Evolutionary conservation across 139 green algal genomes (phyloP).

Genomic region (Closterium sp.): DNA sequence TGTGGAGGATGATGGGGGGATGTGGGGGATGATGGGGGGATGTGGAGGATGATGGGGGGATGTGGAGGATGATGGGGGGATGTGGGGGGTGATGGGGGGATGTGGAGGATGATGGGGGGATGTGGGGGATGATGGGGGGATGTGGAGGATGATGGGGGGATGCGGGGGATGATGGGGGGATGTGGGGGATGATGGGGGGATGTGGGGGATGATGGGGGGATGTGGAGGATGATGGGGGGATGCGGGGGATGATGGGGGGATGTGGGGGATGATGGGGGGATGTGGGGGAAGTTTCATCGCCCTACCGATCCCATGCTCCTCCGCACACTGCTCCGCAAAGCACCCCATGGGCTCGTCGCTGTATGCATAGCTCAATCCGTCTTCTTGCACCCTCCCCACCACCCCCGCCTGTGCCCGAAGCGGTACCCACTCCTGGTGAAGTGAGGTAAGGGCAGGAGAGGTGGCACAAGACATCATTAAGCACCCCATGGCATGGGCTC

Average conservation of each 20-base stretch:
- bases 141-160: too few species aligned
- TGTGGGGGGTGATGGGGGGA: background rate
- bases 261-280: background rate
- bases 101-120: background rate
- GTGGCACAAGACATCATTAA: too few species aligned
- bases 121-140: too few species aligned
- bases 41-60: too few species aligned
- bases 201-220: too few species aligned
- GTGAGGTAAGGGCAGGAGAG: too few species aligned
- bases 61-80: background rate
- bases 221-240: too few species aligned
- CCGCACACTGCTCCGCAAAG: constrained; percentile 72
- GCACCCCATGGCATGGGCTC: too few species aligned
- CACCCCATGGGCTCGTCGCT: constrained; percentile 80
- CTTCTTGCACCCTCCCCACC: constrained; percentile 18
- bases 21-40: too few species aligned
- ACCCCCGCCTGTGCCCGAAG: too few species aligned
- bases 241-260: background rate
- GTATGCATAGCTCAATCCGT: constrained; percentile 80
- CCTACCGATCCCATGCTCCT: constrained; percentile 64
- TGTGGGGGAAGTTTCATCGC: constrained; percentile 27
- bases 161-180: background rate
- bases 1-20: too few species aligned
- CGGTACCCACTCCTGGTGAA: too few species aligned
- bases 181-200: background rate